Evolutionary conservation across 495 filamentous ascomycete genomes (phyloP), one percentile per base, ranked within the genome.

Genomic region (Xylaria acuta): DNA sequence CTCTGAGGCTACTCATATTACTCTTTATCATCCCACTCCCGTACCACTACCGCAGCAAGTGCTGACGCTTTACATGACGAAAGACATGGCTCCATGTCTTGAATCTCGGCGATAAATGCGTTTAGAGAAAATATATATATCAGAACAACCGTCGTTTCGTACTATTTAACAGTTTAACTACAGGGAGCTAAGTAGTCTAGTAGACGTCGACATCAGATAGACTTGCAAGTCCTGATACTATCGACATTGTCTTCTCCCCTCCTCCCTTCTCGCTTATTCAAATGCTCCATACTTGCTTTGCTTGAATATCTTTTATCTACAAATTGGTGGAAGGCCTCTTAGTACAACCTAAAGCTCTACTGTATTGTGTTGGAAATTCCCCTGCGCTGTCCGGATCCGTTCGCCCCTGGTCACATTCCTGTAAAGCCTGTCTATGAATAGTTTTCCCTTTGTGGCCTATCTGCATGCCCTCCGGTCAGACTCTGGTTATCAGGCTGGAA

Each of bases 11-110:
- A 53, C 43, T 36, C 30, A 38, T 18, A 25, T 53, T n/a, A 38
- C 45, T 40, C 22, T 30, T 64, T 43, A 30, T 67, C 30, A n/a
- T 25, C 30, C 22, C 36, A 67, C 34, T 38, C 36, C 30, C 49
- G 36, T 30, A 41, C 20, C 12, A 56, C 34, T 63, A 43, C 34
- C 3, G 49, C 9, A 40, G 30, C 14, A 25, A 22, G 41, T 66
- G 64, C 64, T 67, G 64, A 67, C 47, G 47, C 45, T 67, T 12
- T 40, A 56, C 14, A 40, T 54, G 65, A 56, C 49, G n/a, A 49
- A 49, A 67, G 65, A 43, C 49, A 56, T 54, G 34, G 49, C 16
- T 56, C 65, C 22, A 56, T 56, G 65, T 41, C 65, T 67, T 40
- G 65, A 43, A 56, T 30, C 65, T 41, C 65, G 65, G 65, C 36